Conservation (phyloP, 345 rosid species). For the Melaleuca quinquenervia region DNA sequence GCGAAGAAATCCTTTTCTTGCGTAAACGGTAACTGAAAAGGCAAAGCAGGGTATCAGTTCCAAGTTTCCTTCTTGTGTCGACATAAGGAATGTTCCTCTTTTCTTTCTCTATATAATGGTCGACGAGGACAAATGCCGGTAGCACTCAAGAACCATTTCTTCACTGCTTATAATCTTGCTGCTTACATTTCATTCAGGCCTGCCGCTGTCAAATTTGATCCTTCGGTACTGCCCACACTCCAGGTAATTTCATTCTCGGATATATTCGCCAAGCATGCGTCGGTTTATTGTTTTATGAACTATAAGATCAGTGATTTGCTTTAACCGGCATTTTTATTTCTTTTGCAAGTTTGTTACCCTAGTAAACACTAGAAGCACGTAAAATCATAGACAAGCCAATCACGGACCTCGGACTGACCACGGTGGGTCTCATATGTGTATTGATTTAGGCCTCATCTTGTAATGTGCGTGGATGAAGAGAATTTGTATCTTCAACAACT, state of each 20-base stretch:
- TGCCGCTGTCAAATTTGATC: neutral
- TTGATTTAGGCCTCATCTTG: neutral
- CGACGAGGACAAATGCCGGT: neutral
- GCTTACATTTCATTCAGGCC: neutral
- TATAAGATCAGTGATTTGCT: no score
- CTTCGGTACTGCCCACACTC: rapidly evolving
- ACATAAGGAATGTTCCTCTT: neutral
- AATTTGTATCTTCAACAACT: no score
- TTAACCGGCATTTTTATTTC: neutral
- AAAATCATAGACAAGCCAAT: neutral
- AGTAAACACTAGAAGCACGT: no score
- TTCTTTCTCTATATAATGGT: neutral
- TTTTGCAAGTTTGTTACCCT: no score
- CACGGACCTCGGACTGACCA: neutral
- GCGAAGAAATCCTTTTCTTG: neutral
- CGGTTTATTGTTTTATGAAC: neutral
- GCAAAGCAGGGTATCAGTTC: neutral
- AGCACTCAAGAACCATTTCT: neutral
- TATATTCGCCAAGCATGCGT: neutral
- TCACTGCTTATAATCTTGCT: neutral
- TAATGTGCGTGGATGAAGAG: neutral
- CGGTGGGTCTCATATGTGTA: neutral
- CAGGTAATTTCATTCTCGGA: neutral
- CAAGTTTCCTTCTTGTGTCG: neutral
- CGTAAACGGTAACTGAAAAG: neutral